Evolutionary conservation across 2,329 filamentous ascomycete species (phyloP), one percentile per base, ranked within the genome.

Genomic region (Pseudogymnoascus sp.): DNA sequence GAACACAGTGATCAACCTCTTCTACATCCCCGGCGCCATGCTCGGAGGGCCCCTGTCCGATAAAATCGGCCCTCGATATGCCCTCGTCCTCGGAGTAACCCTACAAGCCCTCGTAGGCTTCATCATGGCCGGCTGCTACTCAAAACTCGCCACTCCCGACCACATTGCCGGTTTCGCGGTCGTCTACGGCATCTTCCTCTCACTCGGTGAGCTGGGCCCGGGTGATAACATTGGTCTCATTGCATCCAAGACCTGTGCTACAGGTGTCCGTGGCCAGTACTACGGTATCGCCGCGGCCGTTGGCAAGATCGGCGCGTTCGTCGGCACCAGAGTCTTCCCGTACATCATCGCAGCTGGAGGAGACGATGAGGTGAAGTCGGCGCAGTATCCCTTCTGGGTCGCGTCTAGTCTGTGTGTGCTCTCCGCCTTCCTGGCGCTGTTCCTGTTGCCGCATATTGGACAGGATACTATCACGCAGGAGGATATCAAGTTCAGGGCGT

Each of bases 351-450:
- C 80, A 0, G 85, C 83, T 0, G 85, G 82, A 7, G 79, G 79
- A 1, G 70, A 78, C 60, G 77, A 80, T 60, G 74, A 74, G 0
- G 88, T 89, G 1, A 90, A 95, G 71, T 73, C 74, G 0, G 90
- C 90, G 0, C 91, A 96, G 71, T 91, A 95, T 66, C 91, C 91
- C 0, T 97, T 96, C 76, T 96, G 86, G 73, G 90, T 97, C n/a
- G 87, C 86, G 1, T 88, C 86, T 38, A 78, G 82, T 22, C 74
- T 96, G 61, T 94, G 90, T 66, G 74, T 95, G n/a, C 77, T 96
- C 57, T 87, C 85, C 2, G 90, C 89, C 0, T 74, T 76, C 8
- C 72, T 92, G 28, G 83, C 84, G 1, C 76, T 88, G 7, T 82
- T 91, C 67, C 81, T 82, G 62, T 73, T 96, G 58, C 92, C 92